Base-by-base conservation (phyloP, 768 basidiomycete genomes). In the Phaeotremella fagi region DNA sequence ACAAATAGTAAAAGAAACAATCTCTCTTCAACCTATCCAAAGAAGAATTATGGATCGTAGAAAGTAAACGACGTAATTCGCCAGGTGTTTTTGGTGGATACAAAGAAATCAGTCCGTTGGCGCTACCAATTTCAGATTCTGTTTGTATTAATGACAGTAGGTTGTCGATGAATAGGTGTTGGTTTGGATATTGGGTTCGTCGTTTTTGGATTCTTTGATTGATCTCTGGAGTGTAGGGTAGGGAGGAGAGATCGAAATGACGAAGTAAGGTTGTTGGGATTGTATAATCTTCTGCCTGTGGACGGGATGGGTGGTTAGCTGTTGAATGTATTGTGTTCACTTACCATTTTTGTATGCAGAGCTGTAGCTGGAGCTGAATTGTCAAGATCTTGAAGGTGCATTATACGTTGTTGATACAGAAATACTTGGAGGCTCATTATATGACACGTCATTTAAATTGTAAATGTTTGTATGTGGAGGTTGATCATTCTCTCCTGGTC, bases 1-100 rank as follows among this genome's bases (percentile, higher is more conserved):
- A 35, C 3, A 71, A 54, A 45, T 71, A 71, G 51, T 68, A 71
- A 31, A 56, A 55, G 44, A 68, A 61, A 44, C 66, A 71, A 51
- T 71, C 69, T 25, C 55, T 45, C 50, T 71, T 68, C 29, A 68
- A 48, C 9, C 69, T 45, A 44, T 71, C 69, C 2, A 63, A 28
- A 6, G 50, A 49, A 28, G 57, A 59, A 3, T 50, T 46, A 11
- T 61, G 49, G 33, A 71, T 61, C 4, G 59, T 46, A 29, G 59
- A 53, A 11, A 71, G 45, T 3, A 71, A 55, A 27, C 63, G 41
- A 3, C 66, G 50, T 2, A 63, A 26, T 14, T n/a, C 60, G 3
- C 61, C 61, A 12, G 63, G 69, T 18, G 59, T 54, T 2, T 54
- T 61, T 15, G 69, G 63, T 5, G 69, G 69, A 44, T 71, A 71